phyloP scores from a whole-genome alignment of 1,284 basidiomycete genomes.

The Ustanciosporium gigantosporum region DNA sequence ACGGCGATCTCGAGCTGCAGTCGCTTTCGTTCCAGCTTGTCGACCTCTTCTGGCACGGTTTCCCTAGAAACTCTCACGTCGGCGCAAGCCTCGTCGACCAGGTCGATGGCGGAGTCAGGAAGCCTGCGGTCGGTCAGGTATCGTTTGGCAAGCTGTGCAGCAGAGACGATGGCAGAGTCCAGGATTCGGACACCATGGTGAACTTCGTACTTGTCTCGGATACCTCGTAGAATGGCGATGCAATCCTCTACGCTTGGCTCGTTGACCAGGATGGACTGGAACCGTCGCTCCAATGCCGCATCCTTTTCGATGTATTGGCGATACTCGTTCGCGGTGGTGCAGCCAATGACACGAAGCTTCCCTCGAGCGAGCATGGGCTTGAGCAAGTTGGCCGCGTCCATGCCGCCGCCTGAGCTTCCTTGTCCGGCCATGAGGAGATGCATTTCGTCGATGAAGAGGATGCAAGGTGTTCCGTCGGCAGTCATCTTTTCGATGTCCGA shows the following conservation, averaged over 20 bases:
- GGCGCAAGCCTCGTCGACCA: constrained; percentile 65
- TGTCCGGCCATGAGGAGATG: constrained; percentile 58
- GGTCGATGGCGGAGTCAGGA: constrained; percentile 61
- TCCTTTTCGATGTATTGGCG: constrained; percentile 89
- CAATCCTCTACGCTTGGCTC: constrained; percentile 89
- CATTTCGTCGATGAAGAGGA: constrained; percentile 91
- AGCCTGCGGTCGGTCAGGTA: constrained; percentile 69
- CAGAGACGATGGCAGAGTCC: constrained; percentile 85
- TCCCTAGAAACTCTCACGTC: constrained; percentile 68
- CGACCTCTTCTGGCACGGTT: constrained; percentile 91
- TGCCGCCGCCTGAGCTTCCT: constrained; percentile 46
- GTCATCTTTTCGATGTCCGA: constrained; percentile 87
- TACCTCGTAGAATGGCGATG: constrained; percentile 88
- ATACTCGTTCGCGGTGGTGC: constrained; percentile 91
- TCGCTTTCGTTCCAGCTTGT: constrained; percentile 87
- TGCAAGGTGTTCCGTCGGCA: constrained; percentile 79
- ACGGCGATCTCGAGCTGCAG: constrained; percentile 94
- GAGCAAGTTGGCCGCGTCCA: constrained; percentile 60
- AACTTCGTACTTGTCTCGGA: constrained; percentile 76
- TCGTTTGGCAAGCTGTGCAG: constrained; percentile 89
- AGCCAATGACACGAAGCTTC: constrained; percentile 86
- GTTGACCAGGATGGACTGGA: constrained; percentile 85
- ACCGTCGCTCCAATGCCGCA: constrained; percentile 87
- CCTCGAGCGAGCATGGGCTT: constrained; percentile 71
- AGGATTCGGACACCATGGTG: constrained; percentile 72